Conservation (phyloP, 1,284 basidiomycete genomes). For the Rhodotorula sp. region DNA sequence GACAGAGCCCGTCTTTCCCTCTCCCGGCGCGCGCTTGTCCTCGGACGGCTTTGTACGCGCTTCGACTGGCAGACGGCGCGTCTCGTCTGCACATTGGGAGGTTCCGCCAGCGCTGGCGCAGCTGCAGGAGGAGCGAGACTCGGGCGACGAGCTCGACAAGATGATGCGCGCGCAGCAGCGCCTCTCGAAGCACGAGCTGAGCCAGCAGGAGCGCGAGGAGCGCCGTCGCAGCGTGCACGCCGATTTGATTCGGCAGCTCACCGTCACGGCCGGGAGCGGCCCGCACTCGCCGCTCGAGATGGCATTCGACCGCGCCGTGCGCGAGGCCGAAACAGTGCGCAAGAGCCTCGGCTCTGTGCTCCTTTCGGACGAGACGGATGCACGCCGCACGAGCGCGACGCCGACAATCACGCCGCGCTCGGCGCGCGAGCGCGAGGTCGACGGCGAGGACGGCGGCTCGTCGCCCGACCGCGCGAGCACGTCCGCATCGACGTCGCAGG, state of each 20-base stretch:
- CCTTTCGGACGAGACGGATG: slow-evolving; percentile 7
- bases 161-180: slow-evolving; percentile 26
- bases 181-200: background rate
- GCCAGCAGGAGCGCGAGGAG: slow-evolving; percentile 7
- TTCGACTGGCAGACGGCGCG: background rate
- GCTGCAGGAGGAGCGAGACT: background rate
- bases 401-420: background rate
- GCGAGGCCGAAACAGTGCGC: slow-evolving; percentile 19
- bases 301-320: slow-evolving; percentile 22
- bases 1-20: slow-evolving; percentile 16
- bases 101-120: background rate
- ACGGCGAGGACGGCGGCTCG: background rate
- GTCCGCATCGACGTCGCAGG: background rate
- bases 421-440: background rate
- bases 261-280: background rate
- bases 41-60: slow-evolving; percentile 7
- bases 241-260: slow-evolving; percentile 9
- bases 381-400: background rate
- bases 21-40: slow-evolving; percentile 4
- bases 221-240: slow-evolving; percentile 16
- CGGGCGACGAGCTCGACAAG: slow-evolving; percentile 25
- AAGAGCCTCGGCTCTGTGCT: slow-evolving; percentile 7
- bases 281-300: slow-evolving; percentile 3
- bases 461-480: background rate
- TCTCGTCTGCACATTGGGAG: slow-evolving; percentile 13